phyloP scores from a whole-genome alignment of 495 filamentous ascomycete genomes.

The Mycothermus thermophilus region DNA sequence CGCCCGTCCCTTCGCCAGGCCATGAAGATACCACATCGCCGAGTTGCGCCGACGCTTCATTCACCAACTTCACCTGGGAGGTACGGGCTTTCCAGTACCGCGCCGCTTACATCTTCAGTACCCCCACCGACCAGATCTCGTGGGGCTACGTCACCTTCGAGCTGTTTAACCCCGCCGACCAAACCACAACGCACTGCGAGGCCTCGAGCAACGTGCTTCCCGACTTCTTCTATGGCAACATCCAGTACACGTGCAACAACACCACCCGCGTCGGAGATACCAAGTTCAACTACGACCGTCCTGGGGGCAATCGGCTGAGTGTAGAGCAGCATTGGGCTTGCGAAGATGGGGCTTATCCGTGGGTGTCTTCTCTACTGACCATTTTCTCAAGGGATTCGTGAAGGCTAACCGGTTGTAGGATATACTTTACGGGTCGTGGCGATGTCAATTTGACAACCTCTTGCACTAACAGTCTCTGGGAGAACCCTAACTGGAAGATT shows the following conservation, averaged over 20 bases:
- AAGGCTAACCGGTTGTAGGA: conserved; percentile 12
- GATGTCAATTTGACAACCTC: conserved; percentile 18
- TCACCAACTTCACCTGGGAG: conserved; percentile 23
- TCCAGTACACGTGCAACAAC: conserved; percentile 23
- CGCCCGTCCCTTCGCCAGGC: neutral
- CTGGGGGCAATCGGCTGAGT: conserved; percentile 16
- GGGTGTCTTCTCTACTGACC: conserved; percentile 7
- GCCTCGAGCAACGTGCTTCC: conserved; percentile 25
- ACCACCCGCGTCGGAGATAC: conserved; percentile 4
- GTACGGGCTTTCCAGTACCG: conserved; percentile 25
- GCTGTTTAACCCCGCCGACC: conserved; percentile 25
- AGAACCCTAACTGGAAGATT: conserved; percentile 28
- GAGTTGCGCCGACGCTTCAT: conserved; percentile 20
- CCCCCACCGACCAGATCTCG: conserved; percentile 32
- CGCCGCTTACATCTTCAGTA: conserved; percentile 28
- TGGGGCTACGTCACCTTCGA: conserved; percentile 30
- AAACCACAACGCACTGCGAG: conserved; percentile 20
- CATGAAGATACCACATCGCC: neutral
- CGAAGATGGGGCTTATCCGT: conserved; percentile 25
- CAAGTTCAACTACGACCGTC: conserved; percentile 24
- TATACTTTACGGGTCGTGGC: conserved; percentile 24
- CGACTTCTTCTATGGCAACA: conserved; percentile 33
- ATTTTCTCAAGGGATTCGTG: neutral
- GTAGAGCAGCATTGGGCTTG: conserved; percentile 34
- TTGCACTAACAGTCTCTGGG: conserved; percentile 22